These are phyloP conservation scores for Escovopsis sp. DNA, from an alignment of 2,329 filamentous ascomycete genomes.

Conservation along the genomic window DNA sequence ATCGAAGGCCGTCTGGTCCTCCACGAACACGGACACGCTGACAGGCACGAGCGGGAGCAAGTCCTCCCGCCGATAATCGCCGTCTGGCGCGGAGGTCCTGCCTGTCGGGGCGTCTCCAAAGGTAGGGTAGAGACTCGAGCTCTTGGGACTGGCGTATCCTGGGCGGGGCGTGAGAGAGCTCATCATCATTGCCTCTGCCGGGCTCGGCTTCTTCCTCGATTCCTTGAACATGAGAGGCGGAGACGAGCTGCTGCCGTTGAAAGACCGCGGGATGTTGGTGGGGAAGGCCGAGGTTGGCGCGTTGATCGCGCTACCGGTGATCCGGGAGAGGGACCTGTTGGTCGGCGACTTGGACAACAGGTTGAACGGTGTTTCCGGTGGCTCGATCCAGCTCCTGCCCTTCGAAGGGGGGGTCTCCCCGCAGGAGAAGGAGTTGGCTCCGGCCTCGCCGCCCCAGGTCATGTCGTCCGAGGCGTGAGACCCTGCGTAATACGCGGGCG, in stretches of 20 bases:
- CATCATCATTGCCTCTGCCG: conserved; percentile 45
- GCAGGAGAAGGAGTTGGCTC: conserved; percentile 43
- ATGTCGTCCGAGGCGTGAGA: conserved; percentile 43
- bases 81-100: conserved; percentile 39
- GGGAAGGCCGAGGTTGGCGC: conserved; percentile 39
- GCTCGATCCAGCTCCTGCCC: conserved; percentile 30
- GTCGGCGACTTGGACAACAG: conserved; percentile 45
- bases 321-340: conserved; percentile 35
- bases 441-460: conserved; percentile 37
- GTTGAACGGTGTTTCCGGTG: conserved; percentile 26
- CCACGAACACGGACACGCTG: conserved; percentile 37
- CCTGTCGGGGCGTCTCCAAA: conserved; percentile 14
- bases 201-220: conserved; percentile 41
- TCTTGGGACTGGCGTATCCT: conserved; percentile 34
- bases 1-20: conserved; percentile 51
- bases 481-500: conserved; percentile 38
- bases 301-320: conserved; percentile 34
- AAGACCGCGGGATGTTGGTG: conserved; percentile 37
- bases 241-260: conserved; percentile 23
- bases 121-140: conserved; percentile 23
- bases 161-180: conserved; percentile 35
- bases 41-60: conserved; percentile 33
- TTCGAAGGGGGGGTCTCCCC: conserved; percentile 46
- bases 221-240: conserved; percentile 26
- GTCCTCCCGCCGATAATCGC: conserved; percentile 38